Conservation (phyloP, 2,329 filamentous ascomycete species). For the Pseudopithomyces maydicus region DNA sequence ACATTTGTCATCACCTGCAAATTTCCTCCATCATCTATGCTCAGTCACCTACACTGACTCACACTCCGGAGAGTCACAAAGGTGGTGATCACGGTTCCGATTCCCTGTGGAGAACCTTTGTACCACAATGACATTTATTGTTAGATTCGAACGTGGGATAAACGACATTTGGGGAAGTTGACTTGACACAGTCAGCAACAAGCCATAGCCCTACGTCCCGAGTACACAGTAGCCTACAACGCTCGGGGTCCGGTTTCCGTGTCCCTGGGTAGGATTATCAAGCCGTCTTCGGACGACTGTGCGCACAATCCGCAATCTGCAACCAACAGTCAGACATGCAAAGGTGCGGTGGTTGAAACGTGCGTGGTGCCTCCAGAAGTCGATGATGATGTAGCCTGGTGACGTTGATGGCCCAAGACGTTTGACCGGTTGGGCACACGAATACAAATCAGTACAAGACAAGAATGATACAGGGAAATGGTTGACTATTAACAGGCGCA, state of each 20-base stretch:
- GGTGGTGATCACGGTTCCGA: not conserved
- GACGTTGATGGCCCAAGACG: not conserved
- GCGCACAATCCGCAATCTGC: not conserved
- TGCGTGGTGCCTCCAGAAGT: not conserved
- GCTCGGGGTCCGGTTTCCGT: slow-evolving; percentile 6
- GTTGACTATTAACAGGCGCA: not conserved
- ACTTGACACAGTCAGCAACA: slow-evolving; percentile 6
- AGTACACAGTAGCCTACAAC: not conserved
- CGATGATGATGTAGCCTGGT: not conserved
- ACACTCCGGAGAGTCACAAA: not conserved
- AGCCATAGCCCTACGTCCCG: slow-evolving; percentile 7
- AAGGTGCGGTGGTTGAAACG: not conserved
- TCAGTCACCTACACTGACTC: not conserved
- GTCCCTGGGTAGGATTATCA: not conserved
- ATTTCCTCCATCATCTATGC: too few relatives aligned
- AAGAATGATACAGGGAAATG: too few relatives aligned
- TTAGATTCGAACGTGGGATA: slow-evolving; percentile 1
- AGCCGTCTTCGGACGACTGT: not conserved
- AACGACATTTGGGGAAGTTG: not conserved
- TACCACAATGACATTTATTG: slow-evolving; percentile 2
- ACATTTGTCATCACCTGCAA: too few relatives aligned
- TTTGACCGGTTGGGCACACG: not conserved
- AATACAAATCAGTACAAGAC: not conserved
- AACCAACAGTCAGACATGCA: not conserved
- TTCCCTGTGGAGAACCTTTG: not conserved